phyloP scores from a whole-genome alignment of 2,329 filamentous ascomycete species.

The Hypoxylon sp. region DNA sequence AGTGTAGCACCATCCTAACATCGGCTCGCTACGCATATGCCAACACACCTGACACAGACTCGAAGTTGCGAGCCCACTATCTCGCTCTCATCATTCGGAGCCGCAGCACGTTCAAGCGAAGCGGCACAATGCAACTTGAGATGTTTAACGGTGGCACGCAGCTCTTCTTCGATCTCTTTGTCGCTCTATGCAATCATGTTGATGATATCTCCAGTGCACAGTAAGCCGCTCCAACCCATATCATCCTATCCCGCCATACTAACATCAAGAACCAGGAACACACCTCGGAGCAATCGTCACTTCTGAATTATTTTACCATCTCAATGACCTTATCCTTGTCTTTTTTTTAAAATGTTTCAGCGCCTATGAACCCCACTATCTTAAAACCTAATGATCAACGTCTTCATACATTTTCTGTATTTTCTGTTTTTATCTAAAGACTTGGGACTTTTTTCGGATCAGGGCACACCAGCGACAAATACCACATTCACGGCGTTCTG shows the following conservation, averaged over 20 bases:
- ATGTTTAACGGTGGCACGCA: constrained; percentile 88
- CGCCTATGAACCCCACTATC: constrained; percentile 24
- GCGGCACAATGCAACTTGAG: constrained; percentile 94
- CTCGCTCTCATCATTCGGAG: constrained; percentile 92
- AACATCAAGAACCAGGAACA: constrained; percentile 54
- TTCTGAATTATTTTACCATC: constrained; percentile 44
- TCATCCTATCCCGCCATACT: constrained; percentile 28
- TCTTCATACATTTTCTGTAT: constrained; percentile 27
- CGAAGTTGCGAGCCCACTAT: constrained; percentile 91
- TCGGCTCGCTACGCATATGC: constrained; percentile 92
- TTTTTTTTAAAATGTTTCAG: constrained; percentile 27
- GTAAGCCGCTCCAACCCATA: constrained; percentile 59
- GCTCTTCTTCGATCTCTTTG: constrained; percentile 94
- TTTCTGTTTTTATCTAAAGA: constrained; percentile 32
- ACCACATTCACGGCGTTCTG: constrained; percentile 48
- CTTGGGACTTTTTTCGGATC: constrained; percentile 35
- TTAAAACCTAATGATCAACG: constrained; percentile 51
- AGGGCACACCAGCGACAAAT: constrained; percentile 43
- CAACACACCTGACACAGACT: constrained; percentile 90
- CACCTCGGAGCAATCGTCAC: constrained; percentile 64
- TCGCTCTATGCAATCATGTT: constrained; percentile 92
- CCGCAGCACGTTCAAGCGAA: constrained; percentile 89
- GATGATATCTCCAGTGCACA: constrained; percentile 74
- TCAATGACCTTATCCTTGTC: constrained; percentile 18
- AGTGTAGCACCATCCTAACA: constrained; percentile 85